Evolutionary conservation across 208 protist species (phyloP), one percentile per base, ranked within the genome.

Genomic region (Trichomonas tenax): DNA sequence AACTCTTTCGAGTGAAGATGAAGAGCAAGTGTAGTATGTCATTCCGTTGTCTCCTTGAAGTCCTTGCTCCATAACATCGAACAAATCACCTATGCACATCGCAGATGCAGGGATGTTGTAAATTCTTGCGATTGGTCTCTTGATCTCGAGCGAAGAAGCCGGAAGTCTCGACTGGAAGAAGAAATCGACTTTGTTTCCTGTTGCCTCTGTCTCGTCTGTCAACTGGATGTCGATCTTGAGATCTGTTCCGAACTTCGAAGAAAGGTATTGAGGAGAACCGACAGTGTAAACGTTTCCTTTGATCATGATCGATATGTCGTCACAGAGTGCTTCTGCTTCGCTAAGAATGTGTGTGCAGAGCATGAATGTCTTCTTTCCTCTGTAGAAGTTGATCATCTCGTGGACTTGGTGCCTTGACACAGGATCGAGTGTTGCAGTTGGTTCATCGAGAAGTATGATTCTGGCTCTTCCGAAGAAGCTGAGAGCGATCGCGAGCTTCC

Each of bases 371-470:
- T 46, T 40, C 0, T 31, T 81, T 0, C 49, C 36, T 49, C 34
- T 96, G 34, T 63, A 81, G 0, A 21, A 23, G 9, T 44, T 9
- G 26, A 96, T 96, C 46, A 96, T 45, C 4, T 96, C 49, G 21
- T 81, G 51, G 15, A 96, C 46, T 44, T 41, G 10, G 11, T 81
- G 46, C 0, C 93, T 6, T 31, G 49, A 3, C 6, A 96, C 36
- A 34, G 93, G 93, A 46, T 96, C 93, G 0, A 63, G 34, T 10
- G 49, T 31, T 46, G 93, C 46, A 11, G 93, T 96, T 81, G 93
- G 93, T 23, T 96, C 93, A 82, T 96, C 93, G 9, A 96, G 34
- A 31, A 96, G 26, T 11, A 96, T 21, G n/a, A 96, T 96, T 23
- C 34, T 63, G 8, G 93, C 34, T 10, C 26, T 3, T 45, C 49